Evolutionary conservation across 2,329 filamentous ascomycete genomes (phyloP).

Genomic region (Aspergillus neoniger): DNA sequence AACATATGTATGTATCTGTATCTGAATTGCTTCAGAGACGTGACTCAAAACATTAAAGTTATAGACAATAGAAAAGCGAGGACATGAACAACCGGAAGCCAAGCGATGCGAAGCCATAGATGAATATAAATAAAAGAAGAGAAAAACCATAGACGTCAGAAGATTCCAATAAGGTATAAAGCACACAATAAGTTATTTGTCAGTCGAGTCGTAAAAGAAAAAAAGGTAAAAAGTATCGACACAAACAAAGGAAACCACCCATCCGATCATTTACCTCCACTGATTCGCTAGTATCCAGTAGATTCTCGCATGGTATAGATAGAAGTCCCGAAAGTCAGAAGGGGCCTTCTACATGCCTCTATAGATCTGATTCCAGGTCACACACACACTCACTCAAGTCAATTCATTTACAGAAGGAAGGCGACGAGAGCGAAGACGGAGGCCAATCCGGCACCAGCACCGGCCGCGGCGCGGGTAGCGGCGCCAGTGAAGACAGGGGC

Average conservation of each 20-base stretch:
- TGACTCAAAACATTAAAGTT: slow-evolving; percentile 11
- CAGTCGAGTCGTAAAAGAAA: slow-evolving; percentile 2
- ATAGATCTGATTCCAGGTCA: background rate
- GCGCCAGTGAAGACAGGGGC: slow-evolving; percentile 52
- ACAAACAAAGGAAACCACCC: slow-evolving; percentile 5
- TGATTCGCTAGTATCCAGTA: background rate
- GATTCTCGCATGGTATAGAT: background rate
- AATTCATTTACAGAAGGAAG: slow-evolving; percentile 44
- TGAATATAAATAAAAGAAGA: slow-evolving; percentile 10
- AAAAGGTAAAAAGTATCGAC: background rate
- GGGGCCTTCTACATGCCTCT: background rate
- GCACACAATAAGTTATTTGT: slow-evolving; percentile 3
- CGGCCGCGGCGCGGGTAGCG: slow-evolving; percentile 51
- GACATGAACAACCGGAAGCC: background rate
- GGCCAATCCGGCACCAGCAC: slow-evolving; percentile 54
- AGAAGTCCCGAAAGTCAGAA: background rate
- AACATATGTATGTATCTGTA: background rate
- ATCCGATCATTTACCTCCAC: background rate
- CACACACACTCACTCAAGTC: background rate
- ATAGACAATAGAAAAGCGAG: slow-evolving; percentile 13
- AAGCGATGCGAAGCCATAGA: background rate
- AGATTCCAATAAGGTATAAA: background rate
- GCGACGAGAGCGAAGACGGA: slow-evolving; percentile 56
- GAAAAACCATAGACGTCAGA: slow-evolving; percentile 2
- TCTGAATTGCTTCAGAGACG: background rate